Base-by-base conservation (phyloP, 176 grass and related monocot genomes). In the Poa pratensis region DNA sequence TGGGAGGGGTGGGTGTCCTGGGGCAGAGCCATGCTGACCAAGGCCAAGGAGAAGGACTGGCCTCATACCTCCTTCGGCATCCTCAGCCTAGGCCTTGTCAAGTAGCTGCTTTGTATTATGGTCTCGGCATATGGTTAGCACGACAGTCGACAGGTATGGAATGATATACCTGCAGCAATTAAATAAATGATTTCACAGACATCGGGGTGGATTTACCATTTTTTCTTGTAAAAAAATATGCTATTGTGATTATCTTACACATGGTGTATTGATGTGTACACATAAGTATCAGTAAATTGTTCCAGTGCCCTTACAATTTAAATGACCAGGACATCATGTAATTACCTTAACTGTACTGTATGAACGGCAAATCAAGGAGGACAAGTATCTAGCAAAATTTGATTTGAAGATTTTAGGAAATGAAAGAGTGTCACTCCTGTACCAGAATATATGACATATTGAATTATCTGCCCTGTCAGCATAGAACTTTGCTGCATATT, bases 1-100 rank as follows among this genome's bases (percentile, higher is more conserved):
- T 97, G 92, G 94, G 94, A 94, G 18, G 86, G 42, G 2, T 97
- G 94, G 94, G 92, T 92, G 32, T 85, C 94, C 0, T 97, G 90
- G 92, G 94, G 92, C 24, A 90, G 94, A 55, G 87, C 84, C 22
- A 88, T 97, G 92, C 82, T 94, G 60, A 58, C 53, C 6, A 94
- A 92, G 71, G 86, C 92, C 9, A 90, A 87, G 70, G 90, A 97
- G 16, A 88, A 73, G 19, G 72, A 91, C 4, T 97, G 92, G 94
- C 90, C 94, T 8, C 84, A 67, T 7, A 64, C 84, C 52, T 73
- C 92, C 30, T 94, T 87, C 55, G 92, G 92, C n/a, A 87, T 94
- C 78, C 1, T 94, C 68, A 91, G 88, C 83, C 49, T 94, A 4
- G 92, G 92, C 2, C 90, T 91, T 18, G 92, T 94, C 12, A 87